Base-by-base conservation (phyloP, 306 rosid genomes). In the Echinosophora koreensis region DNA sequence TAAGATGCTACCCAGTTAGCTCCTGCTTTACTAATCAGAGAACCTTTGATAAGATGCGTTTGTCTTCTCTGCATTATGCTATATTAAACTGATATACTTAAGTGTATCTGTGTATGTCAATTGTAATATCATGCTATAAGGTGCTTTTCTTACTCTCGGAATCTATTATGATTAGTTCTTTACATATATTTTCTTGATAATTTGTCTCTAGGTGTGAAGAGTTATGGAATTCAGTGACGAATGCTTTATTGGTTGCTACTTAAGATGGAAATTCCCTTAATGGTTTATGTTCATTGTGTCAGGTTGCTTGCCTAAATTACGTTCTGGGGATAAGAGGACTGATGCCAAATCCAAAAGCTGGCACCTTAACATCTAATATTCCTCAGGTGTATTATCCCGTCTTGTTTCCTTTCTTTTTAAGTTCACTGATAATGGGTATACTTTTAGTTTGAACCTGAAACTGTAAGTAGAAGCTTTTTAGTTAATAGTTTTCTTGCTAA, bases 311-410 rank as follows among this genome's bases (percentile, higher is more conserved):
- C 84, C 90, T 95, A 1, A 97, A 97, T 67, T 92, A 95, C 80
- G 90, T 95, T 92, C 87, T 95, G 72, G 98, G 98, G 58, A 97
- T 97, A 54, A 90, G 98, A 86, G 98, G 98, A 75, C 91, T 95
- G 84, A 95, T 95, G 98, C 98, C 98, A 62, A 95, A 95, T 87
- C 98, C 98, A 2, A 95, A 95, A 88, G 98, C 98, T 78, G 98
- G 97, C 69, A 95, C 98, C 2, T 97, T 95, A 68, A 89, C 97
- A 7, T 81, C 98, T n/a, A 95, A 95, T 65, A 95, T 95, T 44
- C 97, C 32, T 80, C 97, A 90, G 98, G 97, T 92, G 73, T 52
- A 56, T 41, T 73, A 56, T 61, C 63, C 15, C 16, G 66, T 69
- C 22, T 34, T 51, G 49, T 46, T 73, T 76, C 39, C 30, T 71